A percentile compares a stretch with the other conserved stretches of the same genome.
phyloP scores from a whole-genome alignment of 495 filamentous ascomycete genomes.

The Corynascus novoguineensis region DNA sequence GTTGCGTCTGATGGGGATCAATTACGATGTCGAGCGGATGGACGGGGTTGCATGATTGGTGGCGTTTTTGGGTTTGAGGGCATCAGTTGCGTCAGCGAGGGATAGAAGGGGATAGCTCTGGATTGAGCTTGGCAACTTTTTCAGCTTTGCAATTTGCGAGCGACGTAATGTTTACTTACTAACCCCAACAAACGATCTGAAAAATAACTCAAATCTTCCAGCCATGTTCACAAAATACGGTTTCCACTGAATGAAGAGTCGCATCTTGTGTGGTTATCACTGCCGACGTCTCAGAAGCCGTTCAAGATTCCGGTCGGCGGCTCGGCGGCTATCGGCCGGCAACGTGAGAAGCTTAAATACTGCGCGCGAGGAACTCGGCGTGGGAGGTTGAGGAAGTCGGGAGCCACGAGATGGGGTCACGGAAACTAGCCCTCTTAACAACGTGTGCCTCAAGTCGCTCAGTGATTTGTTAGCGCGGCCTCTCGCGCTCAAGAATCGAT shows the following conservation, averaged over 20 bases:
- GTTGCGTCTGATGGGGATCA: neutral
- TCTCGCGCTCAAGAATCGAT: neutral
- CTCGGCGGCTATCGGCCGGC: conserved; percentile 4
- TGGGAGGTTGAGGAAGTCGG: neutral
- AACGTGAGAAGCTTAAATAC: neutral
- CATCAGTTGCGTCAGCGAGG: neutral
- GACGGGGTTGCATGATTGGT: conserved; percentile 8
- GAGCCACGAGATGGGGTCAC: neutral
- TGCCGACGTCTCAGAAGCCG: no score
- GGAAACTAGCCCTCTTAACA: neutral
- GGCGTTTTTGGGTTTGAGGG: conserved; percentile 1
- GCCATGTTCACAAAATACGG: no score
- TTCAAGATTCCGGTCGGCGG: neutral
- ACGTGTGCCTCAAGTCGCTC: neutral
- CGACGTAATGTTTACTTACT: no score
- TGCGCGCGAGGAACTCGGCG: neutral
- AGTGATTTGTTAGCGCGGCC: neutral
- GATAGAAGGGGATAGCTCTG: neutral
- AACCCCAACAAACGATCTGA: no score
- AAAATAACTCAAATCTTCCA: no score
- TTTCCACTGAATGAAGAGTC: no score
- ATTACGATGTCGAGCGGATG: neutral
- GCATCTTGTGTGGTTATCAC: no score
- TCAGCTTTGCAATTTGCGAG: no score
- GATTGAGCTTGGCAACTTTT: neutral